Conservation (phyloP, 305 asterid genomes). For the Euphrasia arctica region DNA sequence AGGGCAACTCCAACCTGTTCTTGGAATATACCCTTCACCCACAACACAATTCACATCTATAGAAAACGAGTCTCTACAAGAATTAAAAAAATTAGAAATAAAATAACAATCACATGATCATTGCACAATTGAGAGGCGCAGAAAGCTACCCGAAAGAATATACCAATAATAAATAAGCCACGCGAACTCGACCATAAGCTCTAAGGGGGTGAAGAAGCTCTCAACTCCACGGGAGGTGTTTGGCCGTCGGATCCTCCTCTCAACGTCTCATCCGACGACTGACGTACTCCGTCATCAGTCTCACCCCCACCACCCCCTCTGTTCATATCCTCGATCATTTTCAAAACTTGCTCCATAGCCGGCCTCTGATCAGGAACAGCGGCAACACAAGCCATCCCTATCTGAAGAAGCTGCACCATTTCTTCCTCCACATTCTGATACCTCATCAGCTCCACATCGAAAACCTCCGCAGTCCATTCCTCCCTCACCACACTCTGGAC, state of each 20-base stretch:
- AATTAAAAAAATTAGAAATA: conserved; percentile 1
- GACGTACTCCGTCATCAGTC: conserved; percentile 70
- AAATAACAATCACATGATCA: conserved; percentile 23
- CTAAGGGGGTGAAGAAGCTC: conserved; percentile 36
- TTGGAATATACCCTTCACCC: conserved; percentile 29
- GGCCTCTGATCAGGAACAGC: conserved; percentile 89
- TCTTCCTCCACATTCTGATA: conserved; percentile 92
- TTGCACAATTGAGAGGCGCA: conserved; percentile 32
- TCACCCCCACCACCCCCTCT: conserved; percentile 39
- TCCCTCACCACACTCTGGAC: conserved; percentile 97
- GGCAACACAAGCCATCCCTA: conserved; percentile 95
- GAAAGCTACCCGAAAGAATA: conserved; percentile 40
- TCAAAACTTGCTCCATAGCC: conserved; percentile 64
- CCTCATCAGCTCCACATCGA: conserved; percentile 95
- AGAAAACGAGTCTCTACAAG: conserved; percentile 31
- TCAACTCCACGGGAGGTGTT: conserved; percentile 66
- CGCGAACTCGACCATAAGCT: conserved; percentile 16
- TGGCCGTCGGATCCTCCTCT: conserved; percentile 79
- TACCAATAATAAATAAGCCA: conserved; percentile 12
- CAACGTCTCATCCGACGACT: conserved; percentile 75
- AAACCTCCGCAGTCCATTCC: conserved; percentile 99
- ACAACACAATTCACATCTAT: conserved; percentile 33
- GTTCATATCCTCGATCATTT: conserved; percentile 87
- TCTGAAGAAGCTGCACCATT: conserved; percentile 98
- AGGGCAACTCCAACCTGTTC: conserved; percentile 29